A percentile compares a stretch with the other conserved stretches of the same genome.
phyloP scores from a whole-genome alignment of 345 rosid species.

The Aegle marmelos region DNA sequence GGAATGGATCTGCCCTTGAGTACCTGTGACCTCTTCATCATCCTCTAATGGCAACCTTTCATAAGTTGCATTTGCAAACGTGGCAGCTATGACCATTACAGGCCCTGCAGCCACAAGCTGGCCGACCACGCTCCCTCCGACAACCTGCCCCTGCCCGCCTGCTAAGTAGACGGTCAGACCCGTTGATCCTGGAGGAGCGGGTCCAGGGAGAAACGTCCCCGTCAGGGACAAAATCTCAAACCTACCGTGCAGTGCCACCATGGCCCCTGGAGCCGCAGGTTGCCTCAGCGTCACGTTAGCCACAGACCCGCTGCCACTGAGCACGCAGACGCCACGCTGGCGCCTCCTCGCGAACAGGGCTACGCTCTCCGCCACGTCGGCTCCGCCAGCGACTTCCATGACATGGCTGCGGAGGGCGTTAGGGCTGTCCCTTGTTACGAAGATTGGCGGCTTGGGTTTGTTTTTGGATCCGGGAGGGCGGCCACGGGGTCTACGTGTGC shows the following conservation, averaged over 20 bases:
- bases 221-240: constrained; percentile 75
- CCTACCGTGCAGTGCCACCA: constrained; percentile 73
- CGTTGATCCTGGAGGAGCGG: constrained; percentile 84
- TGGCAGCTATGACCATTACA: constrained; percentile 80
- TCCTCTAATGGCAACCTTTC: constrained; percentile 78
- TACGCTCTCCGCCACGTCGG: constrained; percentile 70
- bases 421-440: constrained; percentile 81
- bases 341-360: constrained; percentile 70
- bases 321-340: constrained; percentile 81
- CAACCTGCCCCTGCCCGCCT: constrained; percentile 76
- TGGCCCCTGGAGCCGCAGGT: constrained; percentile 70
- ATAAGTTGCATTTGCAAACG: constrained; percentile 80
- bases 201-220: constrained; percentile 81
- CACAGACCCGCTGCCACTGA: constrained; percentile 73
- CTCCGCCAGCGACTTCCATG: constrained; percentile 70
- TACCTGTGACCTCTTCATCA: constrained; percentile 51
- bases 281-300: constrained; percentile 85
- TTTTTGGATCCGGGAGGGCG: constrained; percentile 86
- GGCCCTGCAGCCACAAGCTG: constrained; percentile 71
- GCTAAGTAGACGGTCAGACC: constrained; percentile 77
- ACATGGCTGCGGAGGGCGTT: constrained; percentile 82
- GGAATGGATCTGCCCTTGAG: constrained; percentile 19
- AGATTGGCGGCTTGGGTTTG: constrained; percentile 75
- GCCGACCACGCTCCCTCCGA: constrained; percentile 80
- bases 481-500: constrained; percentile 70